phyloP scores from a whole-genome alignment of 2,329 filamentous ascomycete genomes.

The Botrytis sinoallii region DNA sequence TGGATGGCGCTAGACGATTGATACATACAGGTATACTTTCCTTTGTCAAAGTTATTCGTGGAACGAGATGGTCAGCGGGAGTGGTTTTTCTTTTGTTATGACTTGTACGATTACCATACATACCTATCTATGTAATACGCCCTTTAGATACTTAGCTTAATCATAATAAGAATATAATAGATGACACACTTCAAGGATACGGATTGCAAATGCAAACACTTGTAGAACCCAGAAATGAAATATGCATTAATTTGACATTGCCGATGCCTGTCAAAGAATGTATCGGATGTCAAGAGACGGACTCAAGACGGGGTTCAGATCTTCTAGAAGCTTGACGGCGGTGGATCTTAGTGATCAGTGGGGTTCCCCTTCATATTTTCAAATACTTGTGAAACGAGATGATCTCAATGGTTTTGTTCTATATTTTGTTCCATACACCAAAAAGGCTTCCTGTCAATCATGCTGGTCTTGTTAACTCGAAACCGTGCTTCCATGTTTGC shows the following conservation, averaged over 20 bases:
- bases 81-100: constrained; percentile 7
- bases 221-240: background rate
- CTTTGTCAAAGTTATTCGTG: constrained; percentile 4
- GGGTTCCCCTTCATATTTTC: background rate
- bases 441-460: background rate
- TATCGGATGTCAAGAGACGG: background rate
- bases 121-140: constrained; percentile 19
- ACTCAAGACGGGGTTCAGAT: background rate
- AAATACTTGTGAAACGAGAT: constrained; percentile 1
- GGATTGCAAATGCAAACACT: background rate
- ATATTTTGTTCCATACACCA: background rate
- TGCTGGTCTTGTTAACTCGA: background rate
- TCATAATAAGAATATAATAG: constrained; percentile 18
- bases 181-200: constrained; percentile 2
- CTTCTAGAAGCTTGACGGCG: background rate
- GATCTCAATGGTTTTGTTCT: background rate
- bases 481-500: background rate
- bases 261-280: background rate
- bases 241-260: background rate
- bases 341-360: background rate
- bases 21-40: constrained; percentile 9
- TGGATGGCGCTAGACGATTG: constrained; percentile 7
- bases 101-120: constrained; percentile 19
- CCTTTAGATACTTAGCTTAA: constrained; percentile 14
- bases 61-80: background rate